A percentile compares a stretch with the other conserved stretches of the same genome.
These are phyloP conservation scores for Ministeria vibrans DNA, from an alignment of 78 protist species.

Conservation along the genomic window DNA sequence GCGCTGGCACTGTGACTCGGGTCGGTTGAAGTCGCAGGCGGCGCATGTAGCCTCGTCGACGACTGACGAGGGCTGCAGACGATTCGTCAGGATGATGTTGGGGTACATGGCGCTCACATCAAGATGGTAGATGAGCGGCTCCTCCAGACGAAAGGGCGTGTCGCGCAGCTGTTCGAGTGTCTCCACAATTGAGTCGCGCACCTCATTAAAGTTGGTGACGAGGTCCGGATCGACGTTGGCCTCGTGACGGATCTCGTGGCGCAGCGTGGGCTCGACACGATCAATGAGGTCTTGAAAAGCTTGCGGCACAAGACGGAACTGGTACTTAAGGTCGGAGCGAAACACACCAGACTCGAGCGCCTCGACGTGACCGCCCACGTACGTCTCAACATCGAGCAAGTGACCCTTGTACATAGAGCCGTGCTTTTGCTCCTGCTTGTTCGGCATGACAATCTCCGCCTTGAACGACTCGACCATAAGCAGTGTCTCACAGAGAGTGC, in stretches of 20 bases:
- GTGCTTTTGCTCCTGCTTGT: slow-evolving; percentile 70
- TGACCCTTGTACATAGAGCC: slow-evolving; percentile 71
- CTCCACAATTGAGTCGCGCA: slow-evolving; percentile 23
- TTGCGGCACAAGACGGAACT: slow-evolving; percentile 57
- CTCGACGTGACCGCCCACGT: slow-evolving; percentile 99
- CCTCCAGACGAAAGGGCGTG: slow-evolving; percentile 56
- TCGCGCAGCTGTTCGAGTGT: slow-evolving; percentile 53
- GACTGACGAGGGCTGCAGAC: slow-evolving; percentile 94
- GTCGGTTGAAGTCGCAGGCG: slow-evolving; percentile 79
- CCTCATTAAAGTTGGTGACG: slow-evolving; percentile 62
- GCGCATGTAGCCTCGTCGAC: slow-evolving; percentile 82
- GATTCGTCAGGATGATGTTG: slow-evolving; percentile 98
- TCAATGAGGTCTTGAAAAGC: slow-evolving; percentile 56
- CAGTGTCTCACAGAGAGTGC: slow-evolving; percentile 96
- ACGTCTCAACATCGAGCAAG: slow-evolving; percentile 90
- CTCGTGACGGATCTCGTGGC: slow-evolving; percentile 58
- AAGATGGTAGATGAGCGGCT: slow-evolving; percentile 92
- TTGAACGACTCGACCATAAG: slow-evolving; percentile 63
- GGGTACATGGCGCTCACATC: slow-evolving; percentile 99
- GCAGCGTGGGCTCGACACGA: slow-evolving; percentile 30
- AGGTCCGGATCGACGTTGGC: background rate
- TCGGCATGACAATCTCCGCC: slow-evolving; percentile 84
- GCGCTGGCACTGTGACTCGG: slow-evolving; percentile 60
- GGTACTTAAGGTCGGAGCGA: slow-evolving; percentile 74
- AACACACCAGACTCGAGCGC: slow-evolving; percentile 89